Conservation (phyloP, 1,284 basidiomycete genomes). For the Rhodotorula sp. region DNA sequence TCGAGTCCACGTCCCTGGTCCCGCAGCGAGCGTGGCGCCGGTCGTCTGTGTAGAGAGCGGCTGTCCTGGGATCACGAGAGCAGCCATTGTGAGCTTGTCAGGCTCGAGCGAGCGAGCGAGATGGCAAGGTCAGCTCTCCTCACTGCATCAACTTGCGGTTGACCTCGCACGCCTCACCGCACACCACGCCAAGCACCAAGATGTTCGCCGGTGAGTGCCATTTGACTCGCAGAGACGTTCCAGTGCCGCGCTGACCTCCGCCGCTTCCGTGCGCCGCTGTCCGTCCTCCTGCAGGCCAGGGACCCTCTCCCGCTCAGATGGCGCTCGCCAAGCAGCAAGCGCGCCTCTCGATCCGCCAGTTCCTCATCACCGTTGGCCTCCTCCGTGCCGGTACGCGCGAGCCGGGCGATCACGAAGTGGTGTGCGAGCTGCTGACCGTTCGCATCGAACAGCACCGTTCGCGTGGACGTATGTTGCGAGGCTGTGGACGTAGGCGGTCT, state of each 20-base stretch:
- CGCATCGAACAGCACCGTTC: conserved; percentile 23
- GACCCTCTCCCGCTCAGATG: conserved; percentile 34
- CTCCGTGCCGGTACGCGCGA: conserved; percentile 26
- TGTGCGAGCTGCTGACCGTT: not conserved
- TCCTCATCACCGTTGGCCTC: conserved; percentile 23
- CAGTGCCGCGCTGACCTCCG: not conserved
- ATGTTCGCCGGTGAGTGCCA: conserved; percentile 27
- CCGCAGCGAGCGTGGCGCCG: conserved; percentile 56
- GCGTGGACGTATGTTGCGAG: conserved; percentile 22
- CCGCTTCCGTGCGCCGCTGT: too few species aligned
- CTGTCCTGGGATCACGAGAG: conserved; percentile 72
- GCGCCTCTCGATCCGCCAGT: conserved; percentile 16
- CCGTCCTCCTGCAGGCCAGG: not conserved
- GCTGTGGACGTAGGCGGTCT: not conserved
- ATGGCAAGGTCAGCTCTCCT: not conserved
- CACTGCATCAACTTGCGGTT: not conserved
- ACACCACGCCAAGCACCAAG: not conserved
- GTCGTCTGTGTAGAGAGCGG: conserved; percentile 63
- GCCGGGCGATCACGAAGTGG: too few species aligned
- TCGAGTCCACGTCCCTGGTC: conserved; percentile 66
- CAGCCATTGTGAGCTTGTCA: conserved; percentile 13
- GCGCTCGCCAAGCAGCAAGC: conserved; percentile 26
- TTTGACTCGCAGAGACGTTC: not conserved
- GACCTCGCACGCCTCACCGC: too few species aligned
- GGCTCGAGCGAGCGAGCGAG: too few species aligned